Base-by-base conservation (phyloP, 768 basidiomycete genomes). In the Daedaleopsis sinensis region DNA sequence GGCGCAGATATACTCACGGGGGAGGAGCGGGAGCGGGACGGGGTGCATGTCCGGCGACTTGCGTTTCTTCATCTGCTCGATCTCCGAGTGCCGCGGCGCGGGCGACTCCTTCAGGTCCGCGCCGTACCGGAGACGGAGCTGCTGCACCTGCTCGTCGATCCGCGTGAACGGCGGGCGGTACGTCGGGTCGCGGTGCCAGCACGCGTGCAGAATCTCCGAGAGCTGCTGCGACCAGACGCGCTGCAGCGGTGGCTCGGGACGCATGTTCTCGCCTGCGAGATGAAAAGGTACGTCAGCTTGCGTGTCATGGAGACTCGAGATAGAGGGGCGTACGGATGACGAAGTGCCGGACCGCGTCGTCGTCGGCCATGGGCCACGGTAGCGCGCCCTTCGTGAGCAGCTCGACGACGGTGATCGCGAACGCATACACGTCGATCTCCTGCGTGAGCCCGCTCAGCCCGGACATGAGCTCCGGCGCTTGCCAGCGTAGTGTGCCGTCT, bases 401-500 rank as follows among this genome's bases (percentile, higher is more conserved):
- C 64, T 76, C 75, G 49, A 70, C 56, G 67, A 73, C 74, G 35
- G 67, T 66, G 37, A 80, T 76, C 8, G 74, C 78, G 60, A 78
- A 81, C 15, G 78, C 73, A 58, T 79, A 81, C 1, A 81, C 76
- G 62, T 80, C 78, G 38, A 69, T 66, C 36, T 70, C 63, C 13
- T 63, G 63, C 18, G 75, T 78, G 18, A 77, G 60, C 15, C 63
- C 57, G 24, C 74, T 68, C 16, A 65, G 58, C 18, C 78, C 79
- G 5, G 64, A 58, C 65, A 79, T 69, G 23, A 79, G 65, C 64
- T 80, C 77, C 0, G 79, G 78, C 12, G 77, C 72, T 58, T 77
- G 76, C 79, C 79, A 81, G 2, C 78, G 67, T 42, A 79, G 60
- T 0, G 86, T 87, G 1, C 86, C 93, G 67, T 80, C 85, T 87